phyloP scores from a whole-genome alignment of 2,329 filamentous ascomycete genomes.

The Delphinella strobiligena region DNA sequence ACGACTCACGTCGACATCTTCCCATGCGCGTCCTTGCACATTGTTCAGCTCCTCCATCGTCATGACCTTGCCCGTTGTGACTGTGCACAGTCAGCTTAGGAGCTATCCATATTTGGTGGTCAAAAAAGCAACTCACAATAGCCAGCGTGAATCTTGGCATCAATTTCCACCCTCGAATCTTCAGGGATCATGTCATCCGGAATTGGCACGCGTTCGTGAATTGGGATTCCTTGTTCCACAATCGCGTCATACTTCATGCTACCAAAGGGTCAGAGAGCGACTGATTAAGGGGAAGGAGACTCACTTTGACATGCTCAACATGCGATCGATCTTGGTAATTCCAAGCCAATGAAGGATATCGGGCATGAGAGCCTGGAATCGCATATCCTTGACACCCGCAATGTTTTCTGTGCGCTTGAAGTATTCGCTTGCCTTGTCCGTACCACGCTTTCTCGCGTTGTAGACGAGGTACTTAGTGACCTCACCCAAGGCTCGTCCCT shows the following conservation, averaged over 20 bases:
- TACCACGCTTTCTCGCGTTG: conserved; percentile 69
- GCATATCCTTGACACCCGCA: conserved; percentile 90
- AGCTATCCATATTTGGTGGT: too few species aligned
- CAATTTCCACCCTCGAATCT: conserved; percentile 95
- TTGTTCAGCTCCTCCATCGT: conserved; percentile 73
- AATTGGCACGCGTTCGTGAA: conserved; percentile 80
- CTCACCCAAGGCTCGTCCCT: conserved; percentile 86
- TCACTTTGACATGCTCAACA: conserved; percentile 96
- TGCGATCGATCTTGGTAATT: conserved; percentile 95
- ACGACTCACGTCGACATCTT: conserved; percentile 45
- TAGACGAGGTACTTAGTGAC: conserved; percentile 82
- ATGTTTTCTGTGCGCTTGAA: conserved; percentile 98
- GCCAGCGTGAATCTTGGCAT: conserved; percentile 91
- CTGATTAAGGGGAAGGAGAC: conserved; percentile 17
- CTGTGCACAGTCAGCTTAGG: conserved; percentile 15
- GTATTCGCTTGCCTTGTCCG: conserved; percentile 75
- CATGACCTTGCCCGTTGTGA: conserved; percentile 83
- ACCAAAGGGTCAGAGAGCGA: conserved; percentile 10
- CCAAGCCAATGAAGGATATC: conserved; percentile 89
- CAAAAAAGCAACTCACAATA: conserved; percentile 55
- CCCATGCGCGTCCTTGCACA: conserved; percentile 85
- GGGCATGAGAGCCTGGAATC: conserved; percentile 96
- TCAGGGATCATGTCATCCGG: conserved; percentile 89
- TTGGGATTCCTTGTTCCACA: conserved; percentile 74
- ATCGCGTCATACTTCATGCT: conserved; percentile 89